A percentile compares a stretch with the other conserved stretches of the same genome.
Evolutionary conservation across 2,329 filamentous ascomycete species (phyloP).

Genomic region (Nemania abortiva): DNA sequence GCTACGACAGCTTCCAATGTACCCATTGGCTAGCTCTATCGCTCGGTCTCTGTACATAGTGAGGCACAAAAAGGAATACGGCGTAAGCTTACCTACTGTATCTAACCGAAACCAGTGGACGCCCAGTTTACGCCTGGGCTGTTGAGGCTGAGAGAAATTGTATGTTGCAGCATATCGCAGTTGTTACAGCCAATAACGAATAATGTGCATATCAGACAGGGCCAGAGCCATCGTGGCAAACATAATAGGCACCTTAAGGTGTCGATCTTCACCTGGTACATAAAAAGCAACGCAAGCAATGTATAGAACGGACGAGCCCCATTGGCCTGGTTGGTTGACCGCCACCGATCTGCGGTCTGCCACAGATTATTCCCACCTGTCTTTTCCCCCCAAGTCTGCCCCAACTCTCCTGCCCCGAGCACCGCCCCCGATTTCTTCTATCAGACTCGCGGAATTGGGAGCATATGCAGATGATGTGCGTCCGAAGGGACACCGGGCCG

Average conservation of each 20-base stretch:
- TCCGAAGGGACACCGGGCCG: constrained; percentile 19
- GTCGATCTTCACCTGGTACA: not conserved
- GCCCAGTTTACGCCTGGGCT: not conserved
- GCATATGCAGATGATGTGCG: constrained; percentile 31
- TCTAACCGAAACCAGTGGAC: not conserved
- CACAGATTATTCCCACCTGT: constrained; percentile 1
- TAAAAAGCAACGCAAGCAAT: constrained; percentile 8
- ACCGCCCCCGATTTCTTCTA: not conserved
- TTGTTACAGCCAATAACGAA: not conserved
- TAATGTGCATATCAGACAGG: not conserved
- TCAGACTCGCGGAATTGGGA: not conserved
- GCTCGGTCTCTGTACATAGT: too few species aligned
- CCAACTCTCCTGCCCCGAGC: not conserved
- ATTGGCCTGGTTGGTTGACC: constrained; percentile 19
- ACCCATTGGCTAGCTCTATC: too few species aligned
- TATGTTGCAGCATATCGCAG: not conserved
- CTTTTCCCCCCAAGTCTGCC: not conserved
- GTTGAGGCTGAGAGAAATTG: constrained; percentile 16
- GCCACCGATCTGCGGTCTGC: constrained; percentile 33
- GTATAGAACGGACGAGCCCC: constrained; percentile 9
- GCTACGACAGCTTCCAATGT: not conserved
- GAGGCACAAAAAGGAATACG: not conserved
- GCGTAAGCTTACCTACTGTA: not conserved
- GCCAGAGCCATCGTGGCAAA: not conserved
- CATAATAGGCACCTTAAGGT: not conserved